Percentiles rank a stretch among this genome's conserved stretches.
phyloP scores from a whole-genome alignment of 2,329 filamentous ascomycete genomes.

The Botrytis cinerea region DNA sequence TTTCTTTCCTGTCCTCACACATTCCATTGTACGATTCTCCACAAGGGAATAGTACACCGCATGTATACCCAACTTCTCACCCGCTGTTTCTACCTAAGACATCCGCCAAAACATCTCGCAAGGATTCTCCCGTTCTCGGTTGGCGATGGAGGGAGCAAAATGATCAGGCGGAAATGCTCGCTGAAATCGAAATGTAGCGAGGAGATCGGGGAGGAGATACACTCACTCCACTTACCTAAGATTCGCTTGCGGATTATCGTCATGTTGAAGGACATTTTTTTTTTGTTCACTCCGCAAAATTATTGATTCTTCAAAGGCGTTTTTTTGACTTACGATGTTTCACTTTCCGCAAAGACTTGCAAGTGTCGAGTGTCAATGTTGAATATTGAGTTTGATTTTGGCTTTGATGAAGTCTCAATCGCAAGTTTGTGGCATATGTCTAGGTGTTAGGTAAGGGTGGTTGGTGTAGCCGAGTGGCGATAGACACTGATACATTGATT shows the following conservation, averaged over 20 bases:
- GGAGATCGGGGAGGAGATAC: background rate
- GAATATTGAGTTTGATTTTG: background rate
- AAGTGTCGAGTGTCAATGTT: background rate
- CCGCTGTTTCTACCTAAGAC: background rate
- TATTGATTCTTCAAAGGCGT: background rate
- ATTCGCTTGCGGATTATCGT: background rate
- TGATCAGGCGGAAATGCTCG: background rate
- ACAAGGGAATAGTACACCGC: background rate
- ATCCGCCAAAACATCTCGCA: background rate
- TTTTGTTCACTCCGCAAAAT: background rate
- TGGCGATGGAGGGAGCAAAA: background rate
- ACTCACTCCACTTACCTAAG: background rate
- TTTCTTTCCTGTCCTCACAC: background rate
- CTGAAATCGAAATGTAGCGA: background rate
- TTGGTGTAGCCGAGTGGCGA: background rate
- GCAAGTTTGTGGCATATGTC: background rate
- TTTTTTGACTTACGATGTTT: background rate
- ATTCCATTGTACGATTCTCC: background rate
- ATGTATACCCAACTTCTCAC: background rate
- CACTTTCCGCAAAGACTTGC: background rate
- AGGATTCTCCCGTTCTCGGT: background rate
- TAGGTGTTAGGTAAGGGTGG: background rate
- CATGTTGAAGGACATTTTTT: background rate
- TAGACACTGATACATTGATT: background rate
- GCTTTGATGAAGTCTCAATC: background rate